A percentile compares a stretch with the other conserved stretches of the same genome.
Evolutionary conservation across 2,329 filamentous ascomycete genomes (phyloP).

Genomic region (Cordyceps fumosorosea): DNA sequence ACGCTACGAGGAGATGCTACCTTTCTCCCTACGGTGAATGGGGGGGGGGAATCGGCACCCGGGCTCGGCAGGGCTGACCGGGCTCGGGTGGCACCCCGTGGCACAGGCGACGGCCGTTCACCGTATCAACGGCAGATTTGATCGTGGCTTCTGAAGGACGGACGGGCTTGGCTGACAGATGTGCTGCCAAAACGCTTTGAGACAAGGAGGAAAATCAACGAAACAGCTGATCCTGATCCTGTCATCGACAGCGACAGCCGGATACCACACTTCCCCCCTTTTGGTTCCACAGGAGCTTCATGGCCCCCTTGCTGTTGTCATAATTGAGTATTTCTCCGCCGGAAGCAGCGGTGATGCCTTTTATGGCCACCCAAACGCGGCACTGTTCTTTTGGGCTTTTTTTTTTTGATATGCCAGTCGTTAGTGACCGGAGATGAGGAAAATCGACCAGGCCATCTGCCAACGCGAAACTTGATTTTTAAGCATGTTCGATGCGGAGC

Average conservation of each 20-base stretch:
- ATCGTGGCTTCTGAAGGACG: background rate
- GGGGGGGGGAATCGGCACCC: too few relatives aligned
- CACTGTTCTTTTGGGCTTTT: background rate
- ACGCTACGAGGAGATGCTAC: background rate
- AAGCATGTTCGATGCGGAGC: background rate
- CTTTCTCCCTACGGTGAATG: background rate
- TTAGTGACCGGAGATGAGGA: too few relatives aligned
- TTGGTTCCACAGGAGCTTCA: background rate
- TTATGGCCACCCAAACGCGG: background rate
- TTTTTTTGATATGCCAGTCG: too few relatives aligned
- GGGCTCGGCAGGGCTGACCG: background rate
- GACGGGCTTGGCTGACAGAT: too few relatives aligned
- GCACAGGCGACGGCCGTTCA: background rate
- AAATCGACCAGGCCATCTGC: too few relatives aligned
- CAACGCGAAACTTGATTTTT: background rate
- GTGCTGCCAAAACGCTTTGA: too few relatives aligned
- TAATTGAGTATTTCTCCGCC: background rate
- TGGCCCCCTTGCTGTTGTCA: too few relatives aligned
- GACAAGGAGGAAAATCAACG: too few relatives aligned
- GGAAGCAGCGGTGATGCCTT: background rate
- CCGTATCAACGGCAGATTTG: background rate
- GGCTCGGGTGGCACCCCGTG: background rate
- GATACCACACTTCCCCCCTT: background rate
- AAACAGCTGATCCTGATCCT: too few relatives aligned
- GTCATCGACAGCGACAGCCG: too few relatives aligned